Evolutionary conservation across 139 green algal genomes (phyloP), one percentile per base, ranked within the genome.

Genomic region (Asterochloris sp.): DNA sequence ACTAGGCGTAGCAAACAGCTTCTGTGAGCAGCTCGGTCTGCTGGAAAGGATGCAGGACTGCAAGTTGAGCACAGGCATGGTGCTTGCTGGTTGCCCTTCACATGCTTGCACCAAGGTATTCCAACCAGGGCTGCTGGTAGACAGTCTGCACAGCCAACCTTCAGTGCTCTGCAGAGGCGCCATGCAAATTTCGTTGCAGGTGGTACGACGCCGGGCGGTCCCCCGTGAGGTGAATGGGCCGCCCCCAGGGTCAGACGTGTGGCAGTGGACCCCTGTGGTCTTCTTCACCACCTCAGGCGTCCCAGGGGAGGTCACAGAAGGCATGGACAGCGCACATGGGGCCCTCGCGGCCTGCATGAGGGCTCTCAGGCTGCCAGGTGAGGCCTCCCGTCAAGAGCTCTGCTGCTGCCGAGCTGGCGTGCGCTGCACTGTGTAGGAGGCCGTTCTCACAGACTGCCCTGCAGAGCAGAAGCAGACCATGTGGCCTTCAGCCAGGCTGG

Each of bases 271-370:
- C 26, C 95, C 95, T 10, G 94, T 97, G 10, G 93, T 97, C 21
- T 98, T 98, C 84, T 97, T 97, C 87, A 97, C 91, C 0, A 83
- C 90, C 24, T 85, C 87, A 21, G 95, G 95, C 76, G 94, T 98
- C 62, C 95, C 95, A 0, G 92, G 90, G 2, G 94, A 98, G 84
- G 86, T 92, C 71, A 85, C 88, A 69, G 86, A 91, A 76, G 63
- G 29, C 19, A 69, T 79, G 69, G 78, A 83, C 73, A 83, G 29
- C 64, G 54, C 26, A 23, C 82, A 87, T 26, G 89, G 91, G 28
- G 84, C 91, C 23, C 61, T 91, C 24, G 77, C 89, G 11, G 89
- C 89, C 21, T 87, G 85, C 81, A 81, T 89, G 78, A 83, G 88
- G 38, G 84, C 89, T 26, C 38, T 92, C 15, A 69, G 62, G 26